Base-by-base conservation (phyloP, 73 alveolate genomes). In the Blepharisma stoltei region DNA sequence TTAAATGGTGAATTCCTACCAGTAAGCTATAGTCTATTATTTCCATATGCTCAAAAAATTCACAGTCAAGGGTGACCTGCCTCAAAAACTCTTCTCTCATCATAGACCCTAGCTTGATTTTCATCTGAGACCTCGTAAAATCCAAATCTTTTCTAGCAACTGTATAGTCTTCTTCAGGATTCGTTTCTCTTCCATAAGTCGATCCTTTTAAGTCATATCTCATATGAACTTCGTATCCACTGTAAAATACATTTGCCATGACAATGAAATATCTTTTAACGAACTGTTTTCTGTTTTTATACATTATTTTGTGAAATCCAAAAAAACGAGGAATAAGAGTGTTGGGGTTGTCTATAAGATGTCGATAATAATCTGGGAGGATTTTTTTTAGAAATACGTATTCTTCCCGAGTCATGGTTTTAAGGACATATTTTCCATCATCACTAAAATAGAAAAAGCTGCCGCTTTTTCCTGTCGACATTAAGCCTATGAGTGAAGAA, bases 391-490 rank as follows among this genome's bases (percentile, higher is more conserved):
- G 78, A 65, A 91, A 93, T 55, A 86, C 86, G 77, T 90, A 95
- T 77, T 97, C 99, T 21, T 82, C 78, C 54, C 88, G 84, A 65
- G 90, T 85, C 37, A 96, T 90, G 6, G 99, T 94, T 80, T 97
- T 96, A 48, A 96, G 89, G 76, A 96, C 92, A 65, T 86, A 97
- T 77, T 93, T 83, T 9, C 98, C 97, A 76, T 97, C 99, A n/a
- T 97, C 95, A 21, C 99, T 96, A 86, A 94, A 96, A 83, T 96
- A 97, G 81, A 97, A 97, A 83, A 97, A 93, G 25, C 97, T 84
- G 7, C 99, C 99, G 78, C 98, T 88, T 78, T 91, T 97, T 47
- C 99, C 99, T 7, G 79, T 43, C 2, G 76, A 18, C 71, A 25
- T 9, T 5, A n/a, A 25, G 38, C 65, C 55, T 7, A 18, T 69